Base-by-base conservation (phyloP, 768 basidiomycete genomes). In the Steccherinum ochraceum region DNA sequence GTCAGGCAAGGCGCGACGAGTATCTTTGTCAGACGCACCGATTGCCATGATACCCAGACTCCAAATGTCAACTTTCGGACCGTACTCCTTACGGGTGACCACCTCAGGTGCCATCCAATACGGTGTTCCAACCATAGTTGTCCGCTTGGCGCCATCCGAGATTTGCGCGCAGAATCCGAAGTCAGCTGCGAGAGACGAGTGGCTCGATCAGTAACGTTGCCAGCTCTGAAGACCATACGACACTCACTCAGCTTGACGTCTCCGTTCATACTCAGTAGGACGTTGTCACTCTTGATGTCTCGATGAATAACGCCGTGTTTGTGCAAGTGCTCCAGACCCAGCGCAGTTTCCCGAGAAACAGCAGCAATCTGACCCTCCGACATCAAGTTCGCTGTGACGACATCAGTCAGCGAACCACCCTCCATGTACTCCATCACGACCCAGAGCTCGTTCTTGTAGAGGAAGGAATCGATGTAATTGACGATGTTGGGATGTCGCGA, bases 401-500 rank as follows among this genome's bases (percentile, higher is more conserved):
- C 93, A 64, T 98, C 95, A 3, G 95, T 99, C 41, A 97, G 72
- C 24, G 83, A 86, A 26, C 92, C 90, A 39, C 94, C 94, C 70
- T 97, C 94, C 95, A 98, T 98, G 69, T 94, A 97, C 72, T 97
- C 96, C 96, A 99, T 98, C 51, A 98, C 93, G 35, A 99, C 93
- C 96, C 96, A 98, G 3, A 99, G 76, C 63, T 98, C 96, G 66
- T 95, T 96, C 77, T 91, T 93, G 75, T 95, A 82, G 40, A 98
- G 70, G 80, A 97, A 99, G 2, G 93, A 95, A 66, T 99, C 96
- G 63, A 97, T 97, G 71, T 93, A 99, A 67, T 99, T 97, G 73
- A 99, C 95, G 59, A 98, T 97, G 65, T 99, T 99, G n/a, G 93
- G 93, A 66, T 97, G 94, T 27, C 90, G 79, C 16, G 89, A 90